Conservation (phyloP, 305 asterid species). For the Solanum hybrid region DNA sequence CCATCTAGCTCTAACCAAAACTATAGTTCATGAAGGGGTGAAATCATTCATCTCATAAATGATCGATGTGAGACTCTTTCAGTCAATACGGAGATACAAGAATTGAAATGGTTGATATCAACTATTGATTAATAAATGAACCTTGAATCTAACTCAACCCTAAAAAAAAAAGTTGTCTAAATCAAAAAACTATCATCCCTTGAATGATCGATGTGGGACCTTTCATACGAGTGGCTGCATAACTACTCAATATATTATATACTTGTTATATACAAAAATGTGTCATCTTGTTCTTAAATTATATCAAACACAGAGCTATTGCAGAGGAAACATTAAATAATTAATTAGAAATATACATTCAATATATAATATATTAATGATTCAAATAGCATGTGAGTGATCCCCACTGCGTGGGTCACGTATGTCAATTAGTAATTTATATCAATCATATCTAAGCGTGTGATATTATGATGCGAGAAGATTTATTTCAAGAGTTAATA, state of each 20-base stretch:
- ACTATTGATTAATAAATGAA: not conserved
- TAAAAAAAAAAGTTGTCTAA: not conserved
- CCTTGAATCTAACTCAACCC: accelerated
- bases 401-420: too few relatives aligned
- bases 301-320: not conserved
- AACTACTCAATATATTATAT: not conserved
- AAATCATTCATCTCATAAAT: not conserved
- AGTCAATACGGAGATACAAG: not conserved
- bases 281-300: not conserved
- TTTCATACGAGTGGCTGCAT: not conserved
- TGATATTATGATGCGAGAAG: not conserved
- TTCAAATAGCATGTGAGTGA: not conserved
- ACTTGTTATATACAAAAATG: not conserved
- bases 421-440: not conserved
- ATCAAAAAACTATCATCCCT: not conserved
- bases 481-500: too few relatives aligned
- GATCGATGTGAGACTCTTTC: not conserved
- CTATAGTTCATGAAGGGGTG: not conserved
- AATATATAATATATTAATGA: not conserved
- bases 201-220: not conserved
- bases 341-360: not conserved
- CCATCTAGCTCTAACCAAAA: not conserved
- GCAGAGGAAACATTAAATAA: not conserved
- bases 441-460: not conserved
- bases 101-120: not conserved